Base-by-base conservation (phyloP, 257 asterid species). In the Nicotiana knightiana region DNA sequence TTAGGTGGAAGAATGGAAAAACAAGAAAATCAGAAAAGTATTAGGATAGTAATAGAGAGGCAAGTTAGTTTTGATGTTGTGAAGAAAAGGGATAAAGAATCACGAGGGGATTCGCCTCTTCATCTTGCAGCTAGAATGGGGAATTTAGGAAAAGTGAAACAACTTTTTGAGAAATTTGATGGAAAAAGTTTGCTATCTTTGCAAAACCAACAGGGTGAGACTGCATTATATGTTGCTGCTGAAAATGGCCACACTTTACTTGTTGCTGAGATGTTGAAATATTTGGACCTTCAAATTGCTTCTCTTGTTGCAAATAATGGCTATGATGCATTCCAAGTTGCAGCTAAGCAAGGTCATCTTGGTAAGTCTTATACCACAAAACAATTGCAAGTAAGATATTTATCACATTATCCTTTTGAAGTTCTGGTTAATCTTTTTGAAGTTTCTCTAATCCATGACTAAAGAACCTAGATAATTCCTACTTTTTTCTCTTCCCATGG, bases 11-110 rank as follows among this genome's bases (percentile, higher is more conserved):
- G 90, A 81, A 88, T 94, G 94, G 99, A 94, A 87, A 94, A 92
- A 81, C 98, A 96, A 85, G 99, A 94, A 83, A 96, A 96, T 89
- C 98, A 96, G 88, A 93, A 90, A 76, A 96, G 99, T 85, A 93
- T 96, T 75, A 87, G 95, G 87, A 87, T 94, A 83, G 97, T 93
- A 35, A 89, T 96, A 96, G 99, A 96, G 90, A 93, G 97, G 67
- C 97, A 96, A 70, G 80, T 91, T 17, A 94, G 98, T 82, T 94
- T 94, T 76, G 96, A 92, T 58, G 94, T 86, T 37, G 99, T 94
- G 88, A 87, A 87, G 90, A 94, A 89, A 84, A 91, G 87, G 89
- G 81, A 87, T 83, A 93, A 90, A 81, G 98, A 94, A 57, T 96
- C 99, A 0, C 82, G 97, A 43, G 97, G 99, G 37, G 99, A 96